Evolutionary conservation across 208 protist genomes (phyloP).

Genomic region (Sergeia podlipaevii): DNA sequence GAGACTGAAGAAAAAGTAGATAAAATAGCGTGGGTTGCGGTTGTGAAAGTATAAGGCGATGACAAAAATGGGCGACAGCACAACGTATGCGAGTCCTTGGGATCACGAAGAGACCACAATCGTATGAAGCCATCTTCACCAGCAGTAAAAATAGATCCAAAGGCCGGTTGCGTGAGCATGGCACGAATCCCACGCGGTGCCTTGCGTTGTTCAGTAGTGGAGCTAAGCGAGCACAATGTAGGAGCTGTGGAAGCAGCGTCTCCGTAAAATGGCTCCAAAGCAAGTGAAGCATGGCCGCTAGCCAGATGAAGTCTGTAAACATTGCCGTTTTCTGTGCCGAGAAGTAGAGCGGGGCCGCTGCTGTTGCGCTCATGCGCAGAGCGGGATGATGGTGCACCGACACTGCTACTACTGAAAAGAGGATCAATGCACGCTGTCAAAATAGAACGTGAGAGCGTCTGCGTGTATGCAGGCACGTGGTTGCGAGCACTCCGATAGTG

Average conservation of each 20-base stretch:
- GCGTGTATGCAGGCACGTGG: neutral
- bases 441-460: slow-evolving; percentile 19
- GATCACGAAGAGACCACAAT: slow-evolving; percentile 28
- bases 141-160: slow-evolving; percentile 52
- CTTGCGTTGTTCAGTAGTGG: too few species aligned
- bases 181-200: slow-evolving; percentile 21
- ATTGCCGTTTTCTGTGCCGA: slow-evolving; percentile 22
- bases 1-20: too few species aligned
- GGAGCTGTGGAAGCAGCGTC: too few species aligned
- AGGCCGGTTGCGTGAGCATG: slow-evolving; percentile 36
- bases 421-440: slow-evolving; percentile 31
- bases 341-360: slow-evolving; percentile 27
- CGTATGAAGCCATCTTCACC: slow-evolving; percentile 60
- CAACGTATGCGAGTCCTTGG: slow-evolving; percentile 30
- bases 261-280: slow-evolving; percentile 17
- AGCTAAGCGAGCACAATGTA: too few species aligned
- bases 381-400: slow-evolving; percentile 9
- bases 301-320: slow-evolving; percentile 26
- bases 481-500: neutral
- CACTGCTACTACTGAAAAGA: slow-evolving; percentile 5
- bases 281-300: neutral
- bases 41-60: slow-evolving; percentile 23
- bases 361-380: slow-evolving; percentile 1
- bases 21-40: too few species aligned
- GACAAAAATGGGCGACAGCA: slow-evolving; percentile 27